phyloP scores from a whole-genome alignment of 202 grass and related monocot genomes.

The Zizania palustris region DNA sequence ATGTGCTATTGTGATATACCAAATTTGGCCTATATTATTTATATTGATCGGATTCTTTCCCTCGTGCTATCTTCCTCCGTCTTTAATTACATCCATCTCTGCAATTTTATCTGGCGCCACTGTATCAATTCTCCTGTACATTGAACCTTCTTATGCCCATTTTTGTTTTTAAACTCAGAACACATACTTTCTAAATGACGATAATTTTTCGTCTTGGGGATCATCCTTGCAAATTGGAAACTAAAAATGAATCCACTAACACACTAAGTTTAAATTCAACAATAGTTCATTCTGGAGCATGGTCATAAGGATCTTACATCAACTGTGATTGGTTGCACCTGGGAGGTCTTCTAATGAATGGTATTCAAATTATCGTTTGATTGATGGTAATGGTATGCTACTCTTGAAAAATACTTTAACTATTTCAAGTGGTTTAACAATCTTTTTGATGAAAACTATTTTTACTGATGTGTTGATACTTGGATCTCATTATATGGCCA shows the following conservation, averaged over 20 bases:
- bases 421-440: conserved; percentile 24
- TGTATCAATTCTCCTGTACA: conserved; percentile 4
- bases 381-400: conserved; percentile 29
- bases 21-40: conserved; percentile 32
- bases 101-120: conserved; percentile 6
- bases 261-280: background rate
- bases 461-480: conserved; percentile 28
- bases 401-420: conserved; percentile 29
- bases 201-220: background rate
- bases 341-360: conserved; percentile 22
- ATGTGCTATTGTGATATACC: background rate
- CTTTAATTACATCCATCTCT: conserved; percentile 18
- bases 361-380: conserved; percentile 25
- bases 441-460: conserved; percentile 8
- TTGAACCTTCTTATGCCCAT: background rate
- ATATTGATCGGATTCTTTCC: conserved; percentile 4
- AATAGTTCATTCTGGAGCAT: conserved; percentile 33
- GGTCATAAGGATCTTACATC: conserved; percentile 18
- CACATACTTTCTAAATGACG: background rate
- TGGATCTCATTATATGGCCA: conserved; percentile 35
- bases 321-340: conserved; percentile 15
- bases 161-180: conserved; percentile 28
- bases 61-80: background rate
- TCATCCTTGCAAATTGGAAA: conserved; percentile 3
- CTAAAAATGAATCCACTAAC: conserved; percentile 29